Evolutionary conservation across 257 asterid species (phyloP).

Genomic region (Verbascum thapsus): DNA sequence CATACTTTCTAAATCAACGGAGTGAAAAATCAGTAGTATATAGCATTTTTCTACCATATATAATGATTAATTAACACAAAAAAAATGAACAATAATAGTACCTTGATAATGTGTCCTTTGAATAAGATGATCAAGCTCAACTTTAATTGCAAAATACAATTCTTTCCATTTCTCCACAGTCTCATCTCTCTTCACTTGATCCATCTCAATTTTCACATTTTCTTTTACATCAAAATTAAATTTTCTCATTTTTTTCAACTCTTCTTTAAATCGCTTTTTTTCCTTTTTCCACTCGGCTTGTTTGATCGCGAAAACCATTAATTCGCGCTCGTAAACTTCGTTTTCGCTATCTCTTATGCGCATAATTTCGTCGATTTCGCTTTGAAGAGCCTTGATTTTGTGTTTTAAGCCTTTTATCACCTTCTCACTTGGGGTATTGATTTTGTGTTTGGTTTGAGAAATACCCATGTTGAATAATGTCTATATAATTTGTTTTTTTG

Average conservation of each 20-base stretch:
- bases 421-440: constrained; percentile 30
- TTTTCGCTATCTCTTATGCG: constrained; percentile 65
- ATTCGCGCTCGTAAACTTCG: constrained; percentile 56
- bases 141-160: constrained; percentile 77
- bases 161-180: constrained; percentile 83
- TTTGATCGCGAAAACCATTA: constrained; percentile 62
- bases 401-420: constrained; percentile 57
- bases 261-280: constrained; percentile 54
- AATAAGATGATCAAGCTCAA: constrained; percentile 90
- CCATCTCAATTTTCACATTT: constrained; percentile 32
- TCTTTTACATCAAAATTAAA: constrained; percentile 38
- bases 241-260: constrained; percentile 46
- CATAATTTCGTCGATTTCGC: constrained; percentile 63
- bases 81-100: constrained; percentile 2
- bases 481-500: not conserved
- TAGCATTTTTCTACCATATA: too few species aligned
- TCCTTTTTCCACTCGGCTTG: constrained; percentile 78
- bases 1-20: too few species aligned
- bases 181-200: constrained; percentile 50
- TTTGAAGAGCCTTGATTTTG: constrained; percentile 53
- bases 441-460: constrained; percentile 48
- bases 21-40: too few species aligned
- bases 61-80: too few species aligned
- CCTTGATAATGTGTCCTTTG: constrained; percentile 57
- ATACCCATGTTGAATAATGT: constrained; percentile 50